phyloP scores from a whole-genome alignment of 2,329 filamentous ascomycete species.

The Exophiala sp. region DNA sequence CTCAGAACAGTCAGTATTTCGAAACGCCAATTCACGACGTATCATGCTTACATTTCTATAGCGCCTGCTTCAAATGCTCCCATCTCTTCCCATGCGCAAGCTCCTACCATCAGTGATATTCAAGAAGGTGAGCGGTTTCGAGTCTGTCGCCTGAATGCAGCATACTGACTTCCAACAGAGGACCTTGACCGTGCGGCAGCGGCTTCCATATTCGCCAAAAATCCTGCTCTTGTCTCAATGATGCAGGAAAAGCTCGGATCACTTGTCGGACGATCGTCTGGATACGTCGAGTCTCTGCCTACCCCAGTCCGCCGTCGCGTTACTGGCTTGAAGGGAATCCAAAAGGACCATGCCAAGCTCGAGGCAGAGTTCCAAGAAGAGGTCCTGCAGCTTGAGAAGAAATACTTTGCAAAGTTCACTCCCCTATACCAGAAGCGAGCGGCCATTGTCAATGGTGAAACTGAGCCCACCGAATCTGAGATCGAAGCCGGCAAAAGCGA shows the following conservation, averaged over 20 bases:
- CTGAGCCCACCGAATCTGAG: slow-evolving; percentile 82
- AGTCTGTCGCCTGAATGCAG: slow-evolving; percentile 4
- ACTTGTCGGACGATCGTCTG: slow-evolving; percentile 89
- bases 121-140: slow-evolving; percentile 67
- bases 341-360: slow-evolving; percentile 97
- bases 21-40: neutral
- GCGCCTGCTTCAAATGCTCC: slow-evolving; percentile 82
- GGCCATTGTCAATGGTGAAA: slow-evolving; percentile 78
- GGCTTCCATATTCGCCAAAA: slow-evolving; percentile 89
- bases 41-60: slow-evolving; percentile 16
- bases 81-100: slow-evolving; percentile 94
- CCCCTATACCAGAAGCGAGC: slow-evolving; percentile 94
- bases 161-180: slow-evolving; percentile 53
- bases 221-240: slow-evolving; percentile 91
- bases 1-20: slow-evolving; percentile 70
- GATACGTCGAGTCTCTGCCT: slow-evolving; percentile 95
- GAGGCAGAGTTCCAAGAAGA: slow-evolving; percentile 98
- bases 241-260: slow-evolving; percentile 94
- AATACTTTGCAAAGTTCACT: slow-evolving; percentile 98
- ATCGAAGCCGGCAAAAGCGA: slow-evolving; percentile 78
- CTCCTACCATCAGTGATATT: slow-evolving; percentile 89
- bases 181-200: slow-evolving; percentile 81
- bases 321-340: slow-evolving; percentile 90
- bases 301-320: slow-evolving; percentile 85
- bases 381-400: slow-evolving; percentile 96